phyloP scores from a whole-genome alignment of 345 rosid species.

The rapeseed (Brassica napus) region Da-Ae NC_063434.1:8090001-8090500 shows the following conservation, averaged over 20 bases:
- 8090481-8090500: conserved; percentile 1
- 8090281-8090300: conserved; percentile 57
- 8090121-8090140: not conserved
- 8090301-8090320: conserved; percentile 79
- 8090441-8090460: conserved; percentile 62
- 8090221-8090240: conserved; percentile 9
- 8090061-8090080: not conserved
- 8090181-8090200: conserved; percentile 8
- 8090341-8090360: conserved; percentile 81
- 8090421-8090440: conserved; percentile 76
- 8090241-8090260: conserved; percentile 58
- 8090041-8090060: not conserved
- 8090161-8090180: not conserved
- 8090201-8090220: not conserved
- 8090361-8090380: conserved; percentile 7
- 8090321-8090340: conserved; percentile 84
- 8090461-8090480: conserved; percentile 49
- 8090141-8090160: not conserved
- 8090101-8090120: not conserved
- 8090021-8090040: not conserved
- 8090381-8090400: not conserved
- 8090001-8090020: not conserved
- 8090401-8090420: conserved; percentile 25
- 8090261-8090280: conserved; percentile 61
- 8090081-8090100: not conserved